Evolutionary conservation across 202 grass and related monocot genomes (phyloP), one percentile per base, ranked within the genome.

Genomic region (Panicum hallii): DNA sequence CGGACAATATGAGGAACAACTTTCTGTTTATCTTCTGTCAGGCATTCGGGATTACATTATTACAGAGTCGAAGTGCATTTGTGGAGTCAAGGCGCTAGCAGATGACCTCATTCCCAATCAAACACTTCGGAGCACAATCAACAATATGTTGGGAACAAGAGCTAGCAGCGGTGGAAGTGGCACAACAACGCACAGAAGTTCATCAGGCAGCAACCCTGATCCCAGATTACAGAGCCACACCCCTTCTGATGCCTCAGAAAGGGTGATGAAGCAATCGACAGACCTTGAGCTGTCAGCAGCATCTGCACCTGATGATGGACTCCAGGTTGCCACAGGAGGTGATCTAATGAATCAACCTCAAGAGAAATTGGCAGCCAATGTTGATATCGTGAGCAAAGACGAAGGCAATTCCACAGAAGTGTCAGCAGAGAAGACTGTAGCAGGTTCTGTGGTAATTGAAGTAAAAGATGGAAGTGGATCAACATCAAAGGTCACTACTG

Each of bases 91-190:
- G 79, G 63, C 70, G 5, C 84, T 94, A 67, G 89, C 92, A 80
- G 92, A 94, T 80, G 85, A 87, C 26, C 84, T 94, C 26, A 74
- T 94, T 87, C 87, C 89, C 57, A 94, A 94, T 69, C 87, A 82
- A 22, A 94, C 92, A 61, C 81, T 94, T 63, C 62, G 89, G 63
- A 78, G 79, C 42, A 85, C 87, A 19, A 89, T 94, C 67, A 87
- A 48, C 57, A 91, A 83, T 78, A 85, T 91, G 81, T 47, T 91
- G 62, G 55, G 36, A 54, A 82, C 89, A 85, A 78, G 55, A 53
- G 42, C 82, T 74, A 57, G 15, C 44, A 90, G 57, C 54, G 32
- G 64, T 45, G 36, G 84, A 63, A 89, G 80, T 82, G 87, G 80
- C 67, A 87, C 83, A 85, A 89, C 71, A 16, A 90, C 82, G 62